Percentiles rank a stretch among this genome's conserved stretches.
Conservation (phyloP, 306 rosid species). For the Vachellia pachyceras region DNA sequence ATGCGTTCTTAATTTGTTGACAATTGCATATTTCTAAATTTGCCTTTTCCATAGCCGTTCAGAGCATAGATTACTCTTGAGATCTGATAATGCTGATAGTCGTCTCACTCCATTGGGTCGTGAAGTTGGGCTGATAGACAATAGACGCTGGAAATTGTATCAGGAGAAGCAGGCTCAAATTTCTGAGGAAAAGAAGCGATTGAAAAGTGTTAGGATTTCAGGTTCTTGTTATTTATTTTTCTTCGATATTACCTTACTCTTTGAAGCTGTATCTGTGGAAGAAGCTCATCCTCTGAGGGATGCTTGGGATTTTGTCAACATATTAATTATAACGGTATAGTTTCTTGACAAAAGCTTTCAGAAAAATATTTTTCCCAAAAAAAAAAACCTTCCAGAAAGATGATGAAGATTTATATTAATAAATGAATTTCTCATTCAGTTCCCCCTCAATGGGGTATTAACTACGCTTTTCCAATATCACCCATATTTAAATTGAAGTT, state of each 20-base stretch:
- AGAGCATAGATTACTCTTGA: conserved; percentile 92
- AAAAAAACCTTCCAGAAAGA: background rate
- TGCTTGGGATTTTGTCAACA: background rate
- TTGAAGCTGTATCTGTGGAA: conserved; percentile 20
- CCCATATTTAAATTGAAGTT: too few species aligned
- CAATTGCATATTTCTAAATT: background rate
- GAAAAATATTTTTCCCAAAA: background rate
- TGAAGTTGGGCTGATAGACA: conserved; percentile 92
- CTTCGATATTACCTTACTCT: conserved; percentile 23
- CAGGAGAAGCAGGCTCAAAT: conserved; percentile 85
- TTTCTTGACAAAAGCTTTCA: background rate
- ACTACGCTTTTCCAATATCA: too few species aligned
- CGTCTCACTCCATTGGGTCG: conserved; percentile 93
- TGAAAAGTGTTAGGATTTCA: conserved; percentile 80
- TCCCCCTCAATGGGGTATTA: background rate
- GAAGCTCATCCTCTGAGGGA: conserved; percentile 29
- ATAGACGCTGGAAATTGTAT: conserved; percentile 91
- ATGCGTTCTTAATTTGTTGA: conserved; percentile 21
- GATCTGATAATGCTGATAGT: conserved; percentile 97
- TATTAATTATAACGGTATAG: background rate
- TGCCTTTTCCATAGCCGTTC: conserved; percentile 74
- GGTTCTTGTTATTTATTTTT: conserved; percentile 52
- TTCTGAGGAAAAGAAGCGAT: conserved; percentile 85
- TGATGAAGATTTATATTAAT: background rate
- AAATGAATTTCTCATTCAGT: background rate